A percentile compares a stretch with the other conserved stretches of the same genome.
Evolutionary conservation across 2,329 filamentous ascomycete genomes (phyloP).

Genomic region (Didymella exigua): DNA sequence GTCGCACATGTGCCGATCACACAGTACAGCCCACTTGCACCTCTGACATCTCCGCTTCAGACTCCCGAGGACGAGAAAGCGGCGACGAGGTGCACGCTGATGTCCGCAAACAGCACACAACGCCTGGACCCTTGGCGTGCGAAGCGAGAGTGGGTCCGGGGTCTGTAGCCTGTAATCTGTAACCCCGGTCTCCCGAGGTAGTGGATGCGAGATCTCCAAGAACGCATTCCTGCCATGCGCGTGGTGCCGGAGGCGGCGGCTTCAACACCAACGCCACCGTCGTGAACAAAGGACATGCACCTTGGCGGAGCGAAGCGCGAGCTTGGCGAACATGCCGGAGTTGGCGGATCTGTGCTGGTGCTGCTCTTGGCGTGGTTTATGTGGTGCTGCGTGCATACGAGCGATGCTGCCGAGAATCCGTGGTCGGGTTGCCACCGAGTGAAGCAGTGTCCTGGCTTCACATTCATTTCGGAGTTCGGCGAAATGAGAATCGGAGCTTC

Average conservation of each 20-base stretch:
- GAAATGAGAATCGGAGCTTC: background rate
- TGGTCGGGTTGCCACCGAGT: background rate
- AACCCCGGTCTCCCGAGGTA: constrained; percentile 1
- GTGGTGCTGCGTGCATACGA: background rate
- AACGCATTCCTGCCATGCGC: constrained; percentile 3
- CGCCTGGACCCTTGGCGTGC: background rate
- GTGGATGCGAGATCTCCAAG: constrained; percentile 10
- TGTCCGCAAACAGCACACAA: constrained; percentile 2
- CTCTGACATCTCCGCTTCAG: background rate
- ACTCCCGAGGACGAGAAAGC: too few relatives aligned
- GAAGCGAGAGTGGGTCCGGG: constrained; percentile 3
- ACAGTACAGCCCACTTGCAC: background rate
- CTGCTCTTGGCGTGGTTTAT: background rate
- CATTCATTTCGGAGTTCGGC: background rate
- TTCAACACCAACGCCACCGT: constrained; percentile 2
- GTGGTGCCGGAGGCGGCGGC: background rate
- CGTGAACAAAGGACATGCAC: background rate
- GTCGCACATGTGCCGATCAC: background rate
- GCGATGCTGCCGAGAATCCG: background rate
- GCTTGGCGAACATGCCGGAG: background rate
- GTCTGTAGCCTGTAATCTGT: too few relatives aligned
- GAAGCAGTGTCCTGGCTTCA: background rate
- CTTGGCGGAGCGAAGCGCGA: background rate
- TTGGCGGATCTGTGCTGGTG: background rate
- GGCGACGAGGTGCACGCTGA: background rate